Conservation (phyloP, 2,329 filamentous ascomycete species). For the Colletotrichum noveboracense region DNA sequence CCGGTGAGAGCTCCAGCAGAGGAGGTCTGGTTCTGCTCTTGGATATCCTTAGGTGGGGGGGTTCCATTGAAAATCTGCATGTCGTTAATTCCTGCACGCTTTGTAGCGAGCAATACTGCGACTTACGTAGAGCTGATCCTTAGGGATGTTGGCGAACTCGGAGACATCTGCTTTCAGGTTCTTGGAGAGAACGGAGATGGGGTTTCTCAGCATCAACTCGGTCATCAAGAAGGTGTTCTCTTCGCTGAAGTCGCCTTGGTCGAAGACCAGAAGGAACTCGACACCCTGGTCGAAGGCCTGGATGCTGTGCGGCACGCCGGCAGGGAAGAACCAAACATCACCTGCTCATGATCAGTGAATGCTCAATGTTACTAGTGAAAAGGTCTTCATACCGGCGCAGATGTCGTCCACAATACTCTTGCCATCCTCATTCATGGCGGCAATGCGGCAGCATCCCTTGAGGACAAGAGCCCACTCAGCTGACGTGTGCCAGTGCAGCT, state of each 20-base stretch:
- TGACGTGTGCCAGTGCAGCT: constrained; percentile 67
- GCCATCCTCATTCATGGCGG: constrained; percentile 57
- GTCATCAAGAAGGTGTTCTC: constrained; percentile 64
- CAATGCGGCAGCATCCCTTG: constrained; percentile 57
- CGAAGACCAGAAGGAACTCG: constrained; percentile 67
- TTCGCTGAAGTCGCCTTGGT: constrained; percentile 63
- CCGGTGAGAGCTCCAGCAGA: constrained; percentile 46
- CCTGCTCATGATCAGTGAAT: constrained; percentile 29
- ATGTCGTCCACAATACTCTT: constrained; percentile 53
- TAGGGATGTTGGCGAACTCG: constrained; percentile 52
- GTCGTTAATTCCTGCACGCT: not conserved
- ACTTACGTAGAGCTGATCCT: constrained; percentile 46
- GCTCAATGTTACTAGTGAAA: not conserved
- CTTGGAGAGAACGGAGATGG: constrained; percentile 59
- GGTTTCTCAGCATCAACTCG: constrained; percentile 56
- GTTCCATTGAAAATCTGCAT: constrained; percentile 55
- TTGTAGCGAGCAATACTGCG: accelerated
- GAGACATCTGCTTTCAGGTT: constrained; percentile 53
- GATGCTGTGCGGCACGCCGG: constrained; percentile 55
- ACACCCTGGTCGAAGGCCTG: constrained; percentile 59
- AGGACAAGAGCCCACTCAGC: constrained; percentile 58
- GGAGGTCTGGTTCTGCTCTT: constrained; percentile 51
- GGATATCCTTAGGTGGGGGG: constrained; percentile 47
- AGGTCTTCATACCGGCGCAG: constrained; percentile 28
- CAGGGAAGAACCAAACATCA: constrained; percentile 61